These are phyloP conservation scores for Trametes cingulata DNA, from an alignment of 768 basidiomycete genomes.

Conservation along the genomic window DNA sequence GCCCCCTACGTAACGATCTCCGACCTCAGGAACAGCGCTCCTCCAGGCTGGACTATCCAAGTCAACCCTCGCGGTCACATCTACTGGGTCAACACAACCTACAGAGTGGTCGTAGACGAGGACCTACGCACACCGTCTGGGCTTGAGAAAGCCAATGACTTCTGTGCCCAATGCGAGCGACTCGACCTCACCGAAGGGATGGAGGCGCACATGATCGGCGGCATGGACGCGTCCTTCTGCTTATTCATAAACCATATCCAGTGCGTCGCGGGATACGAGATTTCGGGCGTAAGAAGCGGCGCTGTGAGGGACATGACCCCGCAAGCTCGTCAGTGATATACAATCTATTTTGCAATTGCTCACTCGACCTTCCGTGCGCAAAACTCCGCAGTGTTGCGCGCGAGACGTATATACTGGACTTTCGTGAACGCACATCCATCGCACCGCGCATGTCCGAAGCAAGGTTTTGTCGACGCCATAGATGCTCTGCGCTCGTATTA, in stretches of 20 bases:
- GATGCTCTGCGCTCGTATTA: conserved; percentile 55
- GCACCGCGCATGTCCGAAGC: conserved; percentile 43
- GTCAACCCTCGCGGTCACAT: conserved; percentile 52
- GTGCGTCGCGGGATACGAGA: conserved; percentile 45
- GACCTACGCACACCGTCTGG: conserved; percentile 46
- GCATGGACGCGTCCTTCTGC: conserved; percentile 33
- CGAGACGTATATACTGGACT: conserved; percentile 53
- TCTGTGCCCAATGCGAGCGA: conserved; percentile 32
- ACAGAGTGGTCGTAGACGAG: conserved; percentile 49
- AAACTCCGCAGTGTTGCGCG: conserved; percentile 40
- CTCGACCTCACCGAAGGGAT: conserved; percentile 39
- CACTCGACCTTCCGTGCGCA: background rate
- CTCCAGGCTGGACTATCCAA: conserved; percentile 41
- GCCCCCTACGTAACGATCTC: conserved; percentile 7
- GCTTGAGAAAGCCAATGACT: conserved; percentile 33
- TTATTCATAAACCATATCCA: conserved; percentile 49
- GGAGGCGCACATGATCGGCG: conserved; percentile 45
- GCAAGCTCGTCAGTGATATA: conserved; percentile 1
- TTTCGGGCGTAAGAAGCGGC: conserved; percentile 22
- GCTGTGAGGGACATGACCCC: conserved; percentile 24
- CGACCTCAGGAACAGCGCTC: background rate
- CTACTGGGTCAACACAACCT: conserved; percentile 46
- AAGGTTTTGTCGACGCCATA: conserved; percentile 45
- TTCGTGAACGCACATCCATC: conserved; percentile 50
- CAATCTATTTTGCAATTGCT: background rate